These are phyloP conservation scores for Chaetomiaceae sp. DNA, from an alignment of 2,329 filamentous ascomycete species.

Conservation along the genomic window DNA sequence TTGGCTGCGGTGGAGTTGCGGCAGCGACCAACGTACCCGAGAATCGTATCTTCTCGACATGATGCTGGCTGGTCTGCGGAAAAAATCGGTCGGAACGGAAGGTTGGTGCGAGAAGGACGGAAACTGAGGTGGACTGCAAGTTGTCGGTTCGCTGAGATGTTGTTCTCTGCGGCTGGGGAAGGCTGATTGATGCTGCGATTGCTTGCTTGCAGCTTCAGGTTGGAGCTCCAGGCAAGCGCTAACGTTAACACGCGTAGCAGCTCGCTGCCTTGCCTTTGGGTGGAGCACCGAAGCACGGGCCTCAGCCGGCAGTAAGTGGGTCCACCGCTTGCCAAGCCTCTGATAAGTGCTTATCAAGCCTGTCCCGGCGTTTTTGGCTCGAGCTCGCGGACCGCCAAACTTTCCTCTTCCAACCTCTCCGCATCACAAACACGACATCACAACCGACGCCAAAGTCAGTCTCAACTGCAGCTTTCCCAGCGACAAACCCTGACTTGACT, in stretches of 20 bases:
- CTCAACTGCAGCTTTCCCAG: not conserved
- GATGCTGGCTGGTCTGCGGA: conserved; percentile 46
- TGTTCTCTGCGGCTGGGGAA: conserved; percentile 7
- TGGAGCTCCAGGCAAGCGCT: conserved; percentile 44
- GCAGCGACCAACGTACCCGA: conserved; percentile 59
- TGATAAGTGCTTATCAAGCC: conserved; percentile 25
- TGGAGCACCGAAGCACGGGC: not conserved
- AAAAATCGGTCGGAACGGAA: not conserved
- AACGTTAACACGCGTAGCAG: conserved; percentile 29
- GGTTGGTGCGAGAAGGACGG: not conserved
- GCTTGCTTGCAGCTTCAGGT: conserved; percentile 15
- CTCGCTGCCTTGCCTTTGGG: conserved; percentile 22
- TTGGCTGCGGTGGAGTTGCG: conserved; percentile 7
- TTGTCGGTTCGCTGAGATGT: not conserved
- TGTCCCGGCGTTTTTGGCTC: conserved; percentile 1
- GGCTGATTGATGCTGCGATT: conserved; percentile 23
- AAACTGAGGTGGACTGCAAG: not conserved
- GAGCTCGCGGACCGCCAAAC: conserved; percentile 20
- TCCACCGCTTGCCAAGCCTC: no score
- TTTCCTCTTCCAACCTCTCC: conserved; percentile 28
- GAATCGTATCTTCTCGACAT: conserved; percentile 99
- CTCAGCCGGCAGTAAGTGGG: no score
- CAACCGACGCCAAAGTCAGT: not conserved
- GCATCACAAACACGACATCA: conserved; percentile 18
- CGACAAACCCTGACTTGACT: not conserved